Base-by-base conservation (phyloP, 345 rosid genomes). In the Fremontodendron californicum region DNA sequence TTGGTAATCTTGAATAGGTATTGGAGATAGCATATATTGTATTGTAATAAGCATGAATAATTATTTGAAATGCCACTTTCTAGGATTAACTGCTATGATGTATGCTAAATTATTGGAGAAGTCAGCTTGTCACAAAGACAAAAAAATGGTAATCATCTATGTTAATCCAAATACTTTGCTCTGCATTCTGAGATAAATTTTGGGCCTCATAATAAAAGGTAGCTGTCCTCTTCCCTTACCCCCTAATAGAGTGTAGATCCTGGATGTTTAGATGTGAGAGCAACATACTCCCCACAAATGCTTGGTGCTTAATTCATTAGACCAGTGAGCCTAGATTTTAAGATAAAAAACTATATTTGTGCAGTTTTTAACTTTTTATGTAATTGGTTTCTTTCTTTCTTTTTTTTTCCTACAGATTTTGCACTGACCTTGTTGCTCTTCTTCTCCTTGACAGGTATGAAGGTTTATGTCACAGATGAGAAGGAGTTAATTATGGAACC, bases 401-500 rank as follows among this genome's bases (percentile, higher is more conserved):
- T 37, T 60, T 39, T n/a, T 39, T 4, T 19, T 1, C 31, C 11
- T 29, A 58, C n/a, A 60, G 49, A 58, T 52, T 68, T 54, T 57
- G 7, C 18, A 19, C 55, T 39, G 23, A 70, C 37, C 10, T 39
- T 73, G 4, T 82, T 79, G 19, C 9, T 43, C n/a, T 42, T 79
- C 77, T 82, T 69, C 39, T 25, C 55, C 31, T 79, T 78, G 37
- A 37, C 80, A 94, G 98, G 99, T 58, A 96, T 93, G 98, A 96
- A 96, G 87, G 99, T 91, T 46, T 96, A 90, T 82, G 86, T 83
- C 68, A 96, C 98, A 3, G 99, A 91, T 45, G 99, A 96, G 89
- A 96, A 96, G 78, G 98, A 96, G 89, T 75, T 93, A 85, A 96
- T 96, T 25, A 93, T 92, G 99, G 97, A 96, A 75, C 98, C 99